Evolutionary conservation across 2,329 filamentous ascomycete species (phyloP), one percentile per base, ranked within the genome.

Genomic region (Neurospora crassa): DNA sequence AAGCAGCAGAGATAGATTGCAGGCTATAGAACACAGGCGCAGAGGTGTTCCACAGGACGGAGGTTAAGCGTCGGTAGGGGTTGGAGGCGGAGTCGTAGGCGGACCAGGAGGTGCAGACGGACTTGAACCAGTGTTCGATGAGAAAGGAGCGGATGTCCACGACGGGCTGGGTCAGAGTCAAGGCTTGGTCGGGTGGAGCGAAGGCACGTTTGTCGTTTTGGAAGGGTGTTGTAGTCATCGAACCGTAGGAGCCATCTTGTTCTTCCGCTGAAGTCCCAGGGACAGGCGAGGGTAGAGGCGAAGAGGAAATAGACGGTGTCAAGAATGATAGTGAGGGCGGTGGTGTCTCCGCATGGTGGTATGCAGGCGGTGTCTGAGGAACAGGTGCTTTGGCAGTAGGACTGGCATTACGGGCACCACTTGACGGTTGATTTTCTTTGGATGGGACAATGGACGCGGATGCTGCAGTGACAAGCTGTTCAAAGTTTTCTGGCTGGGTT

Each of bases 81-180:
- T 78, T 78, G 16, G 71, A 41, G 6, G 73, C 70, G 2, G 76
- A 77, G 71, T 78, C 77, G 70, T 74, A 75, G 2, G 77, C 76
- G 5, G 76, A 78, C 77, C 77, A 78, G 20, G 74, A 75, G 6
- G 72, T 24, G 71, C 77, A 78, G 29, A 78, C 77, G 0, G 76
- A 76, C 40, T 77, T 76, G 70, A 78, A 78, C 77, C 77, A 78
- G 72, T 78, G 77, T 59, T 78, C 75, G 67, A 78, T 76, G 59
- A 78, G 70, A 16, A 78, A 76, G 0, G 76, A 76, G 5, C 76
- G 76, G 16, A 77, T 75, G 45, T 78, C 73, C 3, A 77, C 74
- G 29, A 77, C 72, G 10, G 74, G 74, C 14, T 75, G 76, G 40
- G 47, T 67, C 69, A 77, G 67, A 40, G 71, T 40, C n/a, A 73